A percentile compares a stretch with the other conserved stretches of the same genome.
phyloP scores from a whole-genome alignment of 768 basidiomycete genomes.

The Pleurotus eryngii region DNA sequence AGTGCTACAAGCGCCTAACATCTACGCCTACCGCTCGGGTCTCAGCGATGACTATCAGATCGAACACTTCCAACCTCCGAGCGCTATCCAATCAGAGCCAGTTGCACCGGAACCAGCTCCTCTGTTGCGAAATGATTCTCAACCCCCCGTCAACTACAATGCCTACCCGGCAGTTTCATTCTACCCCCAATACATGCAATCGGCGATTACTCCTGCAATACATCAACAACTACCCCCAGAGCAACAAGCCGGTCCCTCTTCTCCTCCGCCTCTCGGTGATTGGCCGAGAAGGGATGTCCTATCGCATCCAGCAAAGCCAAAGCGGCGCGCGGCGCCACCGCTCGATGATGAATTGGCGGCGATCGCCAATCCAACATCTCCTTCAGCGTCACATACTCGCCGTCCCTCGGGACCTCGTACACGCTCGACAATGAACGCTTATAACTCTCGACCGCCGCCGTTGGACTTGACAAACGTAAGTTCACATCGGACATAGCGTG shows the following conservation, averaged over 20 bases:
- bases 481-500: slow-evolving; percentile 9
- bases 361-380: slow-evolving; percentile 13
- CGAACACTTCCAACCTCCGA: slow-evolving; percentile 40
- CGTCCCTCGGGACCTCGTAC: slow-evolving; percentile 36
- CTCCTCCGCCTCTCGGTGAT: slow-evolving; percentile 46
- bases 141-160: slow-evolving; percentile 8
- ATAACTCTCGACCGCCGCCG: slow-evolving; percentile 17
- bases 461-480: slow-evolving; percentile 24
- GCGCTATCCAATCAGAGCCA: slow-evolving; percentile 15
- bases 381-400: slow-evolving; percentile 18
- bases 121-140: slow-evolving; percentile 4
- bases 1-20: slow-evolving; percentile 24
- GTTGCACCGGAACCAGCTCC: slow-evolving; percentile 15
- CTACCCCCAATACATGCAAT: slow-evolving; percentile 28
- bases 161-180: slow-evolving; percentile 21
- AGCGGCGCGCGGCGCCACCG: slow-evolving; percentile 17
- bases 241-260: slow-evolving; percentile 18
- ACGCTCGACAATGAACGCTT: slow-evolving; percentile 20
- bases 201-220: slow-evolving; percentile 13
- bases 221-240: slow-evolving; percentile 13
- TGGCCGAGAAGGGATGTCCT: slow-evolving; percentile 51
- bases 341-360: slow-evolving; percentile 11
- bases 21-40: slow-evolving; percentile 37
- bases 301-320: slow-evolving; percentile 25
- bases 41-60: slow-evolving; percentile 42